Conservation (phyloP, 106 monocot genomes). For the Narthecium ossifragum region DNA sequence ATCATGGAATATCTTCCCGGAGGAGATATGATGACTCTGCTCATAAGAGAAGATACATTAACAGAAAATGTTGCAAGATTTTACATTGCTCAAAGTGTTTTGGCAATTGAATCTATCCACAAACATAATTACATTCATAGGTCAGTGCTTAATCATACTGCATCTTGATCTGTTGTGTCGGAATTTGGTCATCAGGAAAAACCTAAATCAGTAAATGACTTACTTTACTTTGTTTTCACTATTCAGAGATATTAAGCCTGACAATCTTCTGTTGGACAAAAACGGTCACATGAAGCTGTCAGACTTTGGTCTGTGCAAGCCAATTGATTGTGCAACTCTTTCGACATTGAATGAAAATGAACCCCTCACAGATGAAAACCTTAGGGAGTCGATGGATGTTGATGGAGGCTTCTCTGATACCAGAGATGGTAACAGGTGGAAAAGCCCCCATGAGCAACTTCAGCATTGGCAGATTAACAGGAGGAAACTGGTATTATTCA, state of each 20-base stretch:
- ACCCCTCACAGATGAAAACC: slow-evolving; percentile 65
- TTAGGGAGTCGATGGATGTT: slow-evolving; percentile 93
- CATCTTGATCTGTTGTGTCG: no score
- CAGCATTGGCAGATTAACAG: slow-evolving; percentile 97
- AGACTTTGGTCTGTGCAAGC: slow-evolving; percentile 96
- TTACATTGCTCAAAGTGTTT: slow-evolving; percentile 90
- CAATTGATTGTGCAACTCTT: slow-evolving; percentile 82
- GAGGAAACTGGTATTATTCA: slow-evolving; percentile 64
- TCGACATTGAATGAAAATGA: slow-evolving; percentile 95
- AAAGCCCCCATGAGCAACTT: slow-evolving; percentile 79
- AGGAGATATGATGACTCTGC: slow-evolving; percentile 98
- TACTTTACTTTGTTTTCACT: slow-evolving; percentile 1
- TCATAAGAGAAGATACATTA: slow-evolving; percentile 93
- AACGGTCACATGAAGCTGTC: slow-evolving; percentile 98
- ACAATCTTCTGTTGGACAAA: slow-evolving; percentile 95
- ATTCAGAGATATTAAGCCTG: slow-evolving; percentile 97
- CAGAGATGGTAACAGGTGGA: slow-evolving; percentile 70
- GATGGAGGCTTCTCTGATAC: slow-evolving; percentile 60
- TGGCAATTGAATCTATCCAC: slow-evolving; percentile 98
- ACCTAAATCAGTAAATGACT: background rate
- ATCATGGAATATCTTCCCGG: slow-evolving; percentile 98
- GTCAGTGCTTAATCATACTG: slow-evolving; percentile 19
- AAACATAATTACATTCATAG: slow-evolving; percentile 98
- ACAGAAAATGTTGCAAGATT: slow-evolving; percentile 93
- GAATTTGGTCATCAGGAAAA: no score